Base-by-base conservation (phyloP, 2,329 filamentous ascomycete genomes). In the Peltaster fructicola region DNA sequence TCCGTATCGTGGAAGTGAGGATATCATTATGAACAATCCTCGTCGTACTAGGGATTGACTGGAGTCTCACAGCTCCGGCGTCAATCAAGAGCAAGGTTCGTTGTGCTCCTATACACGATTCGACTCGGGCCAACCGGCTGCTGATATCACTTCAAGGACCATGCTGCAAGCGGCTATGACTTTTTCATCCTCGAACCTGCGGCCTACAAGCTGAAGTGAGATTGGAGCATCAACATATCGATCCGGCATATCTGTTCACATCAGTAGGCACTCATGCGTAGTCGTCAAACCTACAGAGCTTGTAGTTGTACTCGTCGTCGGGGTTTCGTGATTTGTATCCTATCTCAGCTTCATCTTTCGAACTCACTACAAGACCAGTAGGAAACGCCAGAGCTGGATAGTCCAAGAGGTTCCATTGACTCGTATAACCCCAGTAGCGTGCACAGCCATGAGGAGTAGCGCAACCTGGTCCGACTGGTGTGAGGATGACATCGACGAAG, bases 391-490 rank as follows among this genome's bases (percentile, higher is more conserved):
- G 45, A 7, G 57, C 61, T 1, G 73, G 40, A 27, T 43, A 43
- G 43, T 79, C 71, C 2, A 78, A 57, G 20, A 77, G 38, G 40
- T 78, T 79, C 69, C 71, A 78, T 32, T 70, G 62, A 1, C 61
- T 52, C 0, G 69, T 74, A 36, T 78, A 79, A 2, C 61, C 61
- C 69, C 70, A 78, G 35, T 65, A 66, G 17, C 47, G 54, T 42
- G 73, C 39, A 30, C 54, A 48, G 34, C 66, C 45, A 33, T 68
- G 56, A 32, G 62, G 48, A 3, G 57, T 63, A n/a, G 65, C 65
- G 3, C 54, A 53, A 2, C 62, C 58, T 2, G 67, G 65, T 0
- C 61, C 63, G 0, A 56, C 62, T 0, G 71, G 72, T 27, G 63
- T 69, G 1, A 77, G 51, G 16, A 77, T 62, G 0, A 70, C 64